Evolutionary conservation across 805 yeast genomes (phyloP), one percentile per base, ranked within the genome.

Genomic region (Zygoascus ofunaensis): DNA sequence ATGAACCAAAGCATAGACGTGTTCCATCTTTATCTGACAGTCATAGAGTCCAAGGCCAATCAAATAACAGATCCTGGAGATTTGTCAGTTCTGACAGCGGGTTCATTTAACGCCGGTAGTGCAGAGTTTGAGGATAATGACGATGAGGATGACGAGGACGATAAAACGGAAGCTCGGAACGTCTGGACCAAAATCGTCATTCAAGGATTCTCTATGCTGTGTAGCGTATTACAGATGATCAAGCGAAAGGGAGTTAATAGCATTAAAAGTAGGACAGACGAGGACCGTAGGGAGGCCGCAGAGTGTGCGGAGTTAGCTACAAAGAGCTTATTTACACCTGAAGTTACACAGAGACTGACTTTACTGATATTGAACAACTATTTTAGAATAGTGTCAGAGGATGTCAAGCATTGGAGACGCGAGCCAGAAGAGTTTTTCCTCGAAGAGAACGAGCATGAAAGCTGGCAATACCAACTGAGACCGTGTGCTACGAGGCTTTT

Each of bases 391-490:
- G 76, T 79, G 47, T 87, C 90, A 0, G 61, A 73, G 1, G 97
- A 89, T 58, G 61, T 90, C 39, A 94, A 84, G 53, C 67, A 76
- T 33, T 92, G 97, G 97, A 59, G 70, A 10, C 61, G 73, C 15
- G 95, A 87, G 48, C 96, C 97, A 0, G 97, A 87, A 59, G 96
- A 87, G 60, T 92, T 94, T 86, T 79, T 84, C 18, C 79, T 80
- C 50, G 95, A 87, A 56, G 94, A 87, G 52, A 5, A 18, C 23
- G 32, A 26, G 7, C 34, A 41, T 12, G 38, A 40, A 23, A 41
- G 45, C n/a, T 87, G 85, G 79, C 97, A 89, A 57, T 86, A 69
- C 59, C 89, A 84, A 58, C 72, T 87, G 10, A 70, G 94, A 45
- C 87, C 90, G 3, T 86, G 96, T 63, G 87, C 95, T 0, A 95